phyloP scores from a whole-genome alignment of 129 eudicot species.

The Flaveria robusta region DNA sequence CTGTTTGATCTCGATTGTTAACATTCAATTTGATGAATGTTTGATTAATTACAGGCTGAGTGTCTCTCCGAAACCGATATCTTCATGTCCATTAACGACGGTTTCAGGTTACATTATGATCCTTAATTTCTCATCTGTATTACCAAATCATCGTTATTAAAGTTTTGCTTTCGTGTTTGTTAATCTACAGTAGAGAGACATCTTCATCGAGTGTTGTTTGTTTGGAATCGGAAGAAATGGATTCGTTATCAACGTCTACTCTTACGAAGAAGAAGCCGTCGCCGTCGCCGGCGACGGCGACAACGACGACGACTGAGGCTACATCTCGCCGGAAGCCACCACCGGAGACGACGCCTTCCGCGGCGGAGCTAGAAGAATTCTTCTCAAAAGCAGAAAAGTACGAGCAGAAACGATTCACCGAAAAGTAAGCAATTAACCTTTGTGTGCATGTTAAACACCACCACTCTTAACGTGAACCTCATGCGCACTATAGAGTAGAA shows the following conservation, averaged over 20 bases:
- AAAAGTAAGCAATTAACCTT: slow-evolving; percentile 60
- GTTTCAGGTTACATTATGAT: slow-evolving; percentile 52
- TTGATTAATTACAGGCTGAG: slow-evolving; percentile 34
- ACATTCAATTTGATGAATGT: slow-evolving; percentile 19
- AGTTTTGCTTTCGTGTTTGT: slow-evolving; percentile 4
- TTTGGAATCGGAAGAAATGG: slow-evolving; percentile 49
- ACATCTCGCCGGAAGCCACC: slow-evolving; percentile 32
- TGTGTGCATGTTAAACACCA: slow-evolving; percentile 16
- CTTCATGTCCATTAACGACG: slow-evolving; percentile 36
- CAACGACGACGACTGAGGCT: slow-evolving; percentile 19
- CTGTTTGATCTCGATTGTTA: not conserved
- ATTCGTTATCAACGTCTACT: slow-evolving; percentile 18
- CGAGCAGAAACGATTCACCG: slow-evolving; percentile 61
- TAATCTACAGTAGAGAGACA: slow-evolving; percentile 44
- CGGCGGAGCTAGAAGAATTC: slow-evolving; percentile 72
- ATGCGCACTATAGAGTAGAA: slow-evolving; percentile 2
- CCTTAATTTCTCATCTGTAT: slow-evolving; percentile 5
- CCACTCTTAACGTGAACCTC: not conserved
- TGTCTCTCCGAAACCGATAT: slow-evolving; percentile 42
- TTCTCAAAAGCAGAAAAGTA: slow-evolving; percentile 63
- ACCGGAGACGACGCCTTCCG: slow-evolving; percentile 44
- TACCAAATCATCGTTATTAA: not conserved
- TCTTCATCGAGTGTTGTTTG: slow-evolving; percentile 43
- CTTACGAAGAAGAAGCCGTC: not conserved
- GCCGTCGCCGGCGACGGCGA: not conserved